Percentiles rank a stretch among this genome's conserved stretches.
These are phyloP conservation scores for Phaeodactylum tricornutum DNA, from an alignment of 108 stramenopile genomes.

Conservation along the genomic window DNA sequence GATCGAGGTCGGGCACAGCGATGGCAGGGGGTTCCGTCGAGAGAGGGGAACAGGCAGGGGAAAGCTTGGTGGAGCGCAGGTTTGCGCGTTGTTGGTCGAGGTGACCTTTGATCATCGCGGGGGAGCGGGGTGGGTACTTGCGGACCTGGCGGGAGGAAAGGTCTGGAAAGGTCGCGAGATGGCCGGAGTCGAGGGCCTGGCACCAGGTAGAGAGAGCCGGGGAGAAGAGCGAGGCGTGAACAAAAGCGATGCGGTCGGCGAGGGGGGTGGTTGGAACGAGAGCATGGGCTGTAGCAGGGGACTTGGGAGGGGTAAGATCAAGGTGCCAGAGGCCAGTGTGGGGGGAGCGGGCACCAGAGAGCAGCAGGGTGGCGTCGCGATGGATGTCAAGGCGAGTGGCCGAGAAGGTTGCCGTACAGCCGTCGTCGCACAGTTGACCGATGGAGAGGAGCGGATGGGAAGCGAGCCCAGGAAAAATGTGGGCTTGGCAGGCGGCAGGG, in stretches of 20 bases:
- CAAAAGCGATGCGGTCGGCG: slow-evolving; percentile 11
- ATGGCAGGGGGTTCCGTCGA: too few relatives aligned
- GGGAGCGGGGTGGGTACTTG: slow-evolving; percentile 5
- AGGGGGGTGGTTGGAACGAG: not conserved
- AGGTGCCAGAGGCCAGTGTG: not conserved
- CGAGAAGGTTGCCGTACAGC: not conserved
- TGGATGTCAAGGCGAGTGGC: not conserved
- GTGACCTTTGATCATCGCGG: slow-evolving; percentile 22
- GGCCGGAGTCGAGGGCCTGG: not conserved
- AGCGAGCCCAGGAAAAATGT: slow-evolving; percentile 1
- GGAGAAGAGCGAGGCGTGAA: slow-evolving; percentile 18
- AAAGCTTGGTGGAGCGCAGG: slow-evolving; percentile 15
- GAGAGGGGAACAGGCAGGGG: too few relatives aligned
- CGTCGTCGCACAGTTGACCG: slow-evolving; percentile 10
- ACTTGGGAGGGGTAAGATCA: too few relatives aligned
- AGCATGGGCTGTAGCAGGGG: too few relatives aligned
- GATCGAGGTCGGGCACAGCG: too few relatives aligned
- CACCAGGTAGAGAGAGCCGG: slow-evolving; percentile 5
- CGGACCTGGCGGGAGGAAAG: slow-evolving; percentile 1
- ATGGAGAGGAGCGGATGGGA: slow-evolving; percentile 6
- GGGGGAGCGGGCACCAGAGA: slow-evolving; percentile 1
- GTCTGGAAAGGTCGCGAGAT: slow-evolving; percentile 6
- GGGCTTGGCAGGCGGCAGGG: slow-evolving; percentile 2
- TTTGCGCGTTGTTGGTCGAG: slow-evolving; percentile 11
- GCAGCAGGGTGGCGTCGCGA: not conserved